These are phyloP conservation scores for Penicillium sp. DNA, from an alignment of 2,329 filamentous ascomycete species.

Conservation along the genomic window DNA sequence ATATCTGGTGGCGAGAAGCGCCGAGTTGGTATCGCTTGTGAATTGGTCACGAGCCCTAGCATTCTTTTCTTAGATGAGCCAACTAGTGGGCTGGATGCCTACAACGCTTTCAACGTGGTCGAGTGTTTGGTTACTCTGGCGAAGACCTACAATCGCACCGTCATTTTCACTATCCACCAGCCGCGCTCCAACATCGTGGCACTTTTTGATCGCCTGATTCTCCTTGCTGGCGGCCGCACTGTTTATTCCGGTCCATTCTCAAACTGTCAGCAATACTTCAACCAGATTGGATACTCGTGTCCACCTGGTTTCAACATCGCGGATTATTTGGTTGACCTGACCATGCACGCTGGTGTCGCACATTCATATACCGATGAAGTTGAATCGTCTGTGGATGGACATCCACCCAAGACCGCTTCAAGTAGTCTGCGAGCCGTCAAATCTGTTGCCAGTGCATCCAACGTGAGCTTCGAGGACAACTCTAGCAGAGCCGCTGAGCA, in stretches of 20 bases:
- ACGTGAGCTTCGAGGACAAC: conserved; percentile 62
- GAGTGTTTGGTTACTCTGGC: conserved; percentile 92
- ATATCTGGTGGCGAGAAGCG: conserved; percentile 97
- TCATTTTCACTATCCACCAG: conserved; percentile 97
- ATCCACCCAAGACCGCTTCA: conserved; percentile 64
- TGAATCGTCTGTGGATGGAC: conserved; percentile 48
- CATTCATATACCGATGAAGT: conserved; percentile 52
- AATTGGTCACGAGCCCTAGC: conserved; percentile 92
- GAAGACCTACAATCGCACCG: conserved; percentile 93
- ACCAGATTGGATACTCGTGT: conserved; percentile 83
- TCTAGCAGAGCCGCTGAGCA: conserved; percentile 58
- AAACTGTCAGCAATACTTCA: conserved; percentile 87
- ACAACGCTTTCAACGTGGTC: conserved; percentile 96
- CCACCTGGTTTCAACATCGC: conserved; percentile 98
- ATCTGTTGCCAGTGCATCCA: conserved; percentile 79
- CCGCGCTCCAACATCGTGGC: conserved; percentile 97
- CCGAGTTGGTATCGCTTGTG: conserved; percentile 92
- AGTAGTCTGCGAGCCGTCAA: conserved; percentile 86
- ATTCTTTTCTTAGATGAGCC: conserved; percentile 97
- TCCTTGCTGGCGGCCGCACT: conserved; percentile 79
- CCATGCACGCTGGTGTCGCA: conserved; percentile 78
- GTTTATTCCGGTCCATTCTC: conserved; percentile 91
- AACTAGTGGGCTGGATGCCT: conserved; percentile 91
- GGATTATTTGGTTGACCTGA: conserved; percentile 93
- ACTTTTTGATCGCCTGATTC: conserved; percentile 86